Conservation (phyloP, 1,284 basidiomycete species). For the Trichosporon inkin region DNA sequence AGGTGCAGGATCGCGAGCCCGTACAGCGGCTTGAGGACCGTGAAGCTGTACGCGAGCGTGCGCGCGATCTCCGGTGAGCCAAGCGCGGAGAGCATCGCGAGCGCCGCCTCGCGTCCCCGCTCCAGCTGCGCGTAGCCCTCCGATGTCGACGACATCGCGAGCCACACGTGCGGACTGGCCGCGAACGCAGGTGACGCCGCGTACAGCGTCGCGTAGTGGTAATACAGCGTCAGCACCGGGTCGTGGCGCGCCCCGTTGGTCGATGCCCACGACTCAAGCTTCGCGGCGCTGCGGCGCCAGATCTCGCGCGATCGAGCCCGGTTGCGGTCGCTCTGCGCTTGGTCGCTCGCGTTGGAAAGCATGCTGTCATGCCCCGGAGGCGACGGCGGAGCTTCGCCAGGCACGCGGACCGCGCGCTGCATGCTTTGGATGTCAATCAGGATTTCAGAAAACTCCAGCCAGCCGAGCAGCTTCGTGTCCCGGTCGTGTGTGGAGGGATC, state of each 20-base stretch:
- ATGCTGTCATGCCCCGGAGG: not conserved
- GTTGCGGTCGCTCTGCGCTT: constrained; percentile 5
- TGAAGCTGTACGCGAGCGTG: constrained; percentile 45
- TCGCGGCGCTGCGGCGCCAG: constrained; percentile 30
- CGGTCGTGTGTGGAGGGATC: constrained; percentile 43
- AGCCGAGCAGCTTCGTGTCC: constrained; percentile 47
- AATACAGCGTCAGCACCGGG: constrained; percentile 40
- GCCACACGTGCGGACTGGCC: constrained; percentile 35
- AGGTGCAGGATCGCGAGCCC: constrained; percentile 42
- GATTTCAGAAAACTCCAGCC: constrained; percentile 48
- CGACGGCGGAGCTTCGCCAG: constrained; percentile 5
- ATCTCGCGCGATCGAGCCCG: constrained; percentile 24
- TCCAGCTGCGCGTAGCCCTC: constrained; percentile 45
- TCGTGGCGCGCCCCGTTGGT: constrained; percentile 28
- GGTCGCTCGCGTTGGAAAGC: not conserved
- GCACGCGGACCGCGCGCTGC: constrained; percentile 10
- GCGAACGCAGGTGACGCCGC: constrained; percentile 42
- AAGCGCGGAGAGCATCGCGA: constrained; percentile 41
- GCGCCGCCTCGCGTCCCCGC: constrained; percentile 44
- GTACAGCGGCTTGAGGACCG: constrained; percentile 44
- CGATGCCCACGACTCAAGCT: constrained; percentile 43
- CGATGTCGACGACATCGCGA: constrained; percentile 32
- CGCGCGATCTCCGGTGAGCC: constrained; percentile 45
- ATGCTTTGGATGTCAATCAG: constrained; percentile 34
- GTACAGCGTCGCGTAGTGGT: constrained; percentile 44